These are phyloP conservation scores for Hemisphaericaspora xylofermentans DNA, from an alignment of 1,139 yeast species.

Conservation along the genomic window DNA sequence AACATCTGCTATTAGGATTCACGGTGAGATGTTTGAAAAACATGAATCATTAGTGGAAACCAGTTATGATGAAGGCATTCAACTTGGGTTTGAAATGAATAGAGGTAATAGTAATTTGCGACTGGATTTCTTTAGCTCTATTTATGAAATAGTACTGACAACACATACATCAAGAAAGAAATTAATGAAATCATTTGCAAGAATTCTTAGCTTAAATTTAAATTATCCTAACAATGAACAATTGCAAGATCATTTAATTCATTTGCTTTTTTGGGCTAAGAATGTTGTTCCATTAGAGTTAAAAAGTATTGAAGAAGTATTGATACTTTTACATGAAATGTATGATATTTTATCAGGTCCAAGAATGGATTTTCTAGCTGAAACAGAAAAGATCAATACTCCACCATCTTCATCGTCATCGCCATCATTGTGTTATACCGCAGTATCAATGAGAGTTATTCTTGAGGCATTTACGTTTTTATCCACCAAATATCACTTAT, in stretches of 20 bases:
- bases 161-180: slow-evolving; percentile 47
- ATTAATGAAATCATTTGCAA: slow-evolving; percentile 34
- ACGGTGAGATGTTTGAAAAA: slow-evolving; percentile 55
- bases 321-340: slow-evolving; percentile 16
- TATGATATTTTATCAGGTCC: slow-evolving; percentile 23
- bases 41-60: slow-evolving; percentile 71
- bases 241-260: neutral
- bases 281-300: slow-evolving; percentile 36
- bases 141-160: slow-evolving; percentile 45
- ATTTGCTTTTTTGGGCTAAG: slow-evolving; percentile 8
- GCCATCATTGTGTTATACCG: neutral
- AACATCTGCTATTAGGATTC: slow-evolving; percentile 51
- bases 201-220: slow-evolving; percentile 21
- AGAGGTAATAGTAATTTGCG: slow-evolving; percentile 11
- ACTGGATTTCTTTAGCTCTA: slow-evolving; percentile 22
- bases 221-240: slow-evolving; percentile 2
- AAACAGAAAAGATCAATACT: neutral
- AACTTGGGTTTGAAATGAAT: slow-evolving; percentile 49
- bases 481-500: slow-evolving; percentile 22
- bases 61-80: slow-evolving; percentile 65
- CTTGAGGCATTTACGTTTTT: slow-evolving; percentile 23
- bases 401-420: neutral
- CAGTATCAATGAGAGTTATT: slow-evolving; percentile 14
- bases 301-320: slow-evolving; percentile 40
- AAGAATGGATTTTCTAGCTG: slow-evolving; percentile 36